Conservation (phyloP, 257 asterid species). For the Jacaranda mimosifolia region DNA sequence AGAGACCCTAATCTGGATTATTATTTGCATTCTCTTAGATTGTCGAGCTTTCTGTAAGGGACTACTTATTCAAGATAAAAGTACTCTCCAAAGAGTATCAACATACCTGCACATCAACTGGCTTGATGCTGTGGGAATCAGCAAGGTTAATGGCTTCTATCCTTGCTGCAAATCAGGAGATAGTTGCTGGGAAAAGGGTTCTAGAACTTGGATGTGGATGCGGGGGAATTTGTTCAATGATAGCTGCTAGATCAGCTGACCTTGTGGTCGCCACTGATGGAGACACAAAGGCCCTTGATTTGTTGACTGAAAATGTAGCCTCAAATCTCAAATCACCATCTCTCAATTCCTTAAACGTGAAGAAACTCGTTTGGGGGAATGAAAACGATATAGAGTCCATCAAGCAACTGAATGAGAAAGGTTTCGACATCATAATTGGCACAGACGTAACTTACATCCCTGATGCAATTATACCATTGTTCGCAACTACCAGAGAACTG, state of each 20-base stretch:
- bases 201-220: conserved; percentile 93
- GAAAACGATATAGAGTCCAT: conserved; percentile 57
- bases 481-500: conserved; percentile 75
- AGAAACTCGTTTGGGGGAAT: conserved; percentile 83
- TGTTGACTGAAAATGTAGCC: conserved; percentile 65
- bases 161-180: conserved; percentile 68
- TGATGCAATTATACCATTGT: conserved; percentile 74
- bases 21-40: conserved; percentile 44
- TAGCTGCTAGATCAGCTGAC: conserved; percentile 69
- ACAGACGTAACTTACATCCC: conserved; percentile 81
- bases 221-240: conserved; percentile 88
- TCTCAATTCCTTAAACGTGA: conserved; percentile 47
- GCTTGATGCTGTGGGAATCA: conserved; percentile 98
- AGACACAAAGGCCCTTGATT: conserved; percentile 71
- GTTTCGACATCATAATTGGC: conserved; percentile 87
- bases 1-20: background rate
- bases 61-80: conserved; percentile 72
- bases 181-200: conserved; percentile 70
- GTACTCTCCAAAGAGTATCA: conserved; percentile 81
- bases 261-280: conserved; percentile 93
- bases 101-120: conserved; percentile 94
- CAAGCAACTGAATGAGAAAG: conserved; percentile 54
- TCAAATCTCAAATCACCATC: conserved; percentile 57
- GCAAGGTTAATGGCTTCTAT: conserved; percentile 85
- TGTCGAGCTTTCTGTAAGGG: conserved; percentile 55